Conservation (phyloP, 441 rosid genomes). For the Jatropha podagrica region DNA sequence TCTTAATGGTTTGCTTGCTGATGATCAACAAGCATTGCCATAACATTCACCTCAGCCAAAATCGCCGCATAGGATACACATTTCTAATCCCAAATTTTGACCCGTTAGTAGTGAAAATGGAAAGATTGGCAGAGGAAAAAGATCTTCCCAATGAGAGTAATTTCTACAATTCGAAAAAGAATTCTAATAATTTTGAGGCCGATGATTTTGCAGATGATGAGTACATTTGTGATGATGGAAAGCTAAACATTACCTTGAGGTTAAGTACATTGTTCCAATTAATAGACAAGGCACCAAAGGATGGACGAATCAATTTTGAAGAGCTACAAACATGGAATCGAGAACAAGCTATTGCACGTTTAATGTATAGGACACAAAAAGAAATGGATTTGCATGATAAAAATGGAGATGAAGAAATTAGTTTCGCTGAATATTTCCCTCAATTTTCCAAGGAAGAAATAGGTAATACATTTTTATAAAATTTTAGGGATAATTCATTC, state of each 20-base stretch:
- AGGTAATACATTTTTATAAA: slow-evolving; percentile 31
- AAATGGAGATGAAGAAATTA: slow-evolving; percentile 50
- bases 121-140: slow-evolving; percentile 36
- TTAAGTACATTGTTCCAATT: slow-evolving; percentile 56
- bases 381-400: slow-evolving; percentile 45
- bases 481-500: too few species aligned
- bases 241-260: slow-evolving; percentile 52
- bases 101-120: slow-evolving; percentile 46
- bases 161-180: slow-evolving; percentile 4
- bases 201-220: slow-evolving; percentile 22
- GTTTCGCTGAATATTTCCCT: slow-evolving; percentile 55
- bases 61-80: slow-evolving; percentile 51
- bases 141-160: not conserved
- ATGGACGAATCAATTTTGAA: slow-evolving; percentile 43
- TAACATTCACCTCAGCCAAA: slow-evolving; percentile 4
- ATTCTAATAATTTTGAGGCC: not conserved
- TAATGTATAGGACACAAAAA: slow-evolving; percentile 42
- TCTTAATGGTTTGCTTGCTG: slow-evolving; percentile 28
- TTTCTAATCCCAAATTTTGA: slow-evolving; percentile 42
- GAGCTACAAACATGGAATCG: slow-evolving; percentile 64
- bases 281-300: slow-evolving; percentile 50
- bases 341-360: slow-evolving; percentile 46
- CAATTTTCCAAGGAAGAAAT: slow-evolving; percentile 48
- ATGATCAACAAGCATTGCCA: slow-evolving; percentile 11
- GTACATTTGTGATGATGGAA: slow-evolving; percentile 39